A percentile compares a stretch with the other conserved stretches of the same genome.
phyloP scores from a whole-genome alignment of 306 rosid genomes.

The Vigna mungo region DNA sequence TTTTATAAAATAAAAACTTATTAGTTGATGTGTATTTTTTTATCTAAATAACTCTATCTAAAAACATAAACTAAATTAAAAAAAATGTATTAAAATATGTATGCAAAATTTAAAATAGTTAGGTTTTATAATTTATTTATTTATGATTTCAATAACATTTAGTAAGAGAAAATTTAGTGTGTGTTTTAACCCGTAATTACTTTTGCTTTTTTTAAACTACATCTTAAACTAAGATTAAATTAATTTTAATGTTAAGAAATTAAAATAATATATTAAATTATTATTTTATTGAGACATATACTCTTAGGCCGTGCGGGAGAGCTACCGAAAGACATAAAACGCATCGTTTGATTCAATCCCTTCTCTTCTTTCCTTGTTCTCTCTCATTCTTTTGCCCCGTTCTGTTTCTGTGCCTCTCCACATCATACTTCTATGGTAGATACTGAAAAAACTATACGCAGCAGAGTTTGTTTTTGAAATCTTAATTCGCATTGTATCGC shows the following conservation, averaged over 20 bases:
- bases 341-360: slow-evolving; percentile 57
- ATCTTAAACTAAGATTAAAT: neutral
- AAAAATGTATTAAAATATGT: no score
- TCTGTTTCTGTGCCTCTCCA: slow-evolving; percentile 43
- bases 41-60: no score
- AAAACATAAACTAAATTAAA: no score
- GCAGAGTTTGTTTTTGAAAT: slow-evolving; percentile 45
- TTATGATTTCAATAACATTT: no score
- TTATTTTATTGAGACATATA: neutral
- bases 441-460: slow-evolving; percentile 43
- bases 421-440: slow-evolving; percentile 3
- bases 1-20: neutral
- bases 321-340: slow-evolving; percentile 56
- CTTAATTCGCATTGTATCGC: slow-evolving; percentile 53
- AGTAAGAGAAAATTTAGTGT: no score
- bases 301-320: slow-evolving; percentile 21
- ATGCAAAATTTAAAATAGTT: no score
- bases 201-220: no score
- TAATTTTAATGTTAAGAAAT: neutral
- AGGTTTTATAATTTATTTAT: no score
- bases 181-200: no score
- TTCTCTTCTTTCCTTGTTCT: neutral
- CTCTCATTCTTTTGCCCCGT: neutral
- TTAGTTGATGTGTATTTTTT: no score
- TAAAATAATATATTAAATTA: neutral